Percentiles rank a stretch among this genome's conserved stretches.
Evolutionary conservation across 345 rosid species (phyloP).

Genomic region (Orychophragmus violaceus): DNA sequence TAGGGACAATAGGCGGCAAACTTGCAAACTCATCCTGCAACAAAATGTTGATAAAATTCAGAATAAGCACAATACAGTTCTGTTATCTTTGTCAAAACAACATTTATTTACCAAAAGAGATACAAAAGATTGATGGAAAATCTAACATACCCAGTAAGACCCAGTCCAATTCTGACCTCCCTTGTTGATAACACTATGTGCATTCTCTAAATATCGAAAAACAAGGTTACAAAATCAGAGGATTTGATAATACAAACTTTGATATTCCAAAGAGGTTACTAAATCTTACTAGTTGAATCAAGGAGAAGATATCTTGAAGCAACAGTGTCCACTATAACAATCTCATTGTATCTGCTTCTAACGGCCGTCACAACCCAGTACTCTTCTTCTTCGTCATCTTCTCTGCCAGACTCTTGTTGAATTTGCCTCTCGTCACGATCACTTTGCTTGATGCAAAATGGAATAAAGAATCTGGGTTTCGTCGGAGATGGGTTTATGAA

Average conservation of each 20-base stretch:
- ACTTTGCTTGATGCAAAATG: conserved; percentile 22
- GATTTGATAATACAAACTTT: neutral
- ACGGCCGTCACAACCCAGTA: conserved; percentile 49
- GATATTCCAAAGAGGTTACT: neutral
- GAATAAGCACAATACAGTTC: neutral
- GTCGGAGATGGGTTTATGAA: conserved; percentile 1
- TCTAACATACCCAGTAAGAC: conserved; percentile 62
- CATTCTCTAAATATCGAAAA: conserved; percentile 42
- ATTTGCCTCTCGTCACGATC: neutral
- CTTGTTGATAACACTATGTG: conserved; percentile 70
- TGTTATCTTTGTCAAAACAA: neutral
- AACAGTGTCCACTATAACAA: conserved; percentile 59
- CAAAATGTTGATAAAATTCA: conserved; percentile 6
- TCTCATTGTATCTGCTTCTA: conserved; percentile 61
- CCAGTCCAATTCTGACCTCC: conserved; percentile 62
- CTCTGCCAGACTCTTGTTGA: neutral
- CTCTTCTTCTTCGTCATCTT: conserved; percentile 16
- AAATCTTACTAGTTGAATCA: conserved; percentile 55
- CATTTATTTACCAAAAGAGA: neutral
- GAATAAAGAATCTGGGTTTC: conserved; percentile 25
- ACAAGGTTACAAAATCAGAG: neutral
- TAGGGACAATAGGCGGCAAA: conserved; percentile 66
- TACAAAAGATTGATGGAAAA: neutral
- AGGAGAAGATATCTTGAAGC: conserved; percentile 65
- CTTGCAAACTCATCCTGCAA: conserved; percentile 71